Percentiles rank a stretch among this genome's conserved stretches.
These are phyloP conservation scores for Tilletia setariae DNA, from an alignment of 1,284 basidiomycete genomes.

Conservation along the genomic window DNA sequence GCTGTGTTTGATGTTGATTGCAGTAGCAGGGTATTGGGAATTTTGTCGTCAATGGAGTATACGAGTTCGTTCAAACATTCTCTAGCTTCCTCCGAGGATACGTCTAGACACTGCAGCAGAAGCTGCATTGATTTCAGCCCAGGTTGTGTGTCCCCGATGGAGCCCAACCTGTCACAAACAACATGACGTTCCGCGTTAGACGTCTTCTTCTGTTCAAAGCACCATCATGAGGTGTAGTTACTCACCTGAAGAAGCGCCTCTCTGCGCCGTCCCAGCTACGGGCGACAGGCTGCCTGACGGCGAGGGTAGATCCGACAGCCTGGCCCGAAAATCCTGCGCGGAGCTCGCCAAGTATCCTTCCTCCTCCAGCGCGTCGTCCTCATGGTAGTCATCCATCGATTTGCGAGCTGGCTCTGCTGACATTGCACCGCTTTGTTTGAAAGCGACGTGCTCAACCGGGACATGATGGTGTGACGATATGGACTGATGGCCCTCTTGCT, in stretches of 20 bases:
- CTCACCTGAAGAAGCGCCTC: slow-evolving; percentile 4
- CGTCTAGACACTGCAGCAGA: slow-evolving; percentile 23
- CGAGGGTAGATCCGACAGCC: slow-evolving; percentile 5
- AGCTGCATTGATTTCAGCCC: slow-evolving; percentile 27
- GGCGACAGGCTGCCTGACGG: slow-evolving; percentile 14
- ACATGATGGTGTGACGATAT: no score
- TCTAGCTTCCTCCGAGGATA: slow-evolving; percentile 12
- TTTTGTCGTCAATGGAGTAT: slow-evolving; percentile 6
- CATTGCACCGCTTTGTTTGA: no score
- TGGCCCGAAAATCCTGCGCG: neutral
- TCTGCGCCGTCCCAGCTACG: slow-evolving; percentile 24
- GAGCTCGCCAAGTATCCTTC: no score
- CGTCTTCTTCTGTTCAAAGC: neutral
- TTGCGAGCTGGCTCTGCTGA: no score
- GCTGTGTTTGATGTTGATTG: slow-evolving; percentile 15
- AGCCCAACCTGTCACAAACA: slow-evolving; percentile 23
- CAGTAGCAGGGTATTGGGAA: slow-evolving; percentile 7
- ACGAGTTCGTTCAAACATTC: neutral
- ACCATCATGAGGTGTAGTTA: slow-evolving; percentile 18
- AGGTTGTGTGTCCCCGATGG: slow-evolving; percentile 31
- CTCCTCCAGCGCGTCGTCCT: no score
- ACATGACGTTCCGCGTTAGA: slow-evolving; percentile 17
- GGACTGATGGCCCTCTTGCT: no score
- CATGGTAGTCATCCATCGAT: no score
- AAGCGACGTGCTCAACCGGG: no score